Evolutionary conservation across 148 eudicot species (phyloP), one percentile per base, ranked within the genome.

Genomic region (Diospyros lotus): DNA sequence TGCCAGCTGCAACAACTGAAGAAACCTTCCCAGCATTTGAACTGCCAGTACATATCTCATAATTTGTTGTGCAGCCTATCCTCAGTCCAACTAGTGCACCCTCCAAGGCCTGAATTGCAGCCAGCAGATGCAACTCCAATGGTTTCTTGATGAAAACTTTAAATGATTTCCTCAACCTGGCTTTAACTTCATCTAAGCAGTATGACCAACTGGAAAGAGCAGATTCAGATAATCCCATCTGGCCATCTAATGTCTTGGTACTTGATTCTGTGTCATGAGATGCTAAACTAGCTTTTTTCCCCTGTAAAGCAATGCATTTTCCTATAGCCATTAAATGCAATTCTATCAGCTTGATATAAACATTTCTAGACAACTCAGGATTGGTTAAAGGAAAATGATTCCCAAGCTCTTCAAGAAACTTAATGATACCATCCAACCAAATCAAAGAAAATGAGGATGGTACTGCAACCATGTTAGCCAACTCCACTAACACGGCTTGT

Each of bases 251-350:
- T 68, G 80, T 75, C 81, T 89, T 90, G 55, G 88, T 75, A 80
- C 82, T 86, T 64, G 96, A 89, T 62, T 88, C 94, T 54, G 79
- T 78, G 78, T 87, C 91, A 79, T 86, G 94, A 61, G 91, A 93
- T 58, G 89, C 93, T 78, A 89, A 66, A 66, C 79, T 84, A 65
- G 97, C 94, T 64, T 75, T 71, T 78, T 95, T 95, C 53, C 92
- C 96, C 77, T 93, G 96, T 64, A 93, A 89, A 38, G 80, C 79
- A 73, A 88, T 93, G 88, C 99, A 95, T 80, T 85, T 93, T 72
- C 99, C 99, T 58, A 93, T 84, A 73, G 87, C 91, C 73, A 68
- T 78, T 45, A 93, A 67, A 80, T 95, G 93, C 56, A 95, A 81
- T 58, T 84, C 87, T 58, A 95, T 74, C 52, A 92, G 77, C 82